A percentile compares a stretch with the other conserved stretches of the same genome.
Evolutionary conservation across 305 asterid species (phyloP).

Genomic region (Solanum hybrid): DNA sequence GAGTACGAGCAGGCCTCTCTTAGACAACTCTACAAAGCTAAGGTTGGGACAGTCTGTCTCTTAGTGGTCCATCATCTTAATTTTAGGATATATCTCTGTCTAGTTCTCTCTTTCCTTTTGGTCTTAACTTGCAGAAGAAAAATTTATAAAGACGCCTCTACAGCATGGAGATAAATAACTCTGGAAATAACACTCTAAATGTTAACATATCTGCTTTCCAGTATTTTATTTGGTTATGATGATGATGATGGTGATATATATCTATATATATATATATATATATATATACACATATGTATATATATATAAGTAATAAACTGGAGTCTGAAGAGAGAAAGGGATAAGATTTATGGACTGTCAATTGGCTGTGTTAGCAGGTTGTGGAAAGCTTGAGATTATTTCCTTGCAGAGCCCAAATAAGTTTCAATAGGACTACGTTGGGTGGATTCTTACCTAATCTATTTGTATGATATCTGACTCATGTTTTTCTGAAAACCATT

Average conservation of each 20-base stretch:
- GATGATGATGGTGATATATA: neutral
- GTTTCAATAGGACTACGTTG: neutral
- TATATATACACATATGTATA: neutral
- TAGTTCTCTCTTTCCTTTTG: conserved; percentile 5
- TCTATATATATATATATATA: neutral
- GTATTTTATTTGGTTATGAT: neutral
- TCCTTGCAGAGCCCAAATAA: neutral
- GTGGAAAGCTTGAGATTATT: neutral
- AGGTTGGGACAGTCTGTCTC: conserved; percentile 34
- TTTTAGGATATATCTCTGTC: neutral
- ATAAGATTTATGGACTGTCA: neutral
- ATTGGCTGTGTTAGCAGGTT: neutral
- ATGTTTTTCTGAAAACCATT: neutral
- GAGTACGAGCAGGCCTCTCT: conserved; percentile 97
- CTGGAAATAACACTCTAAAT: neutral
- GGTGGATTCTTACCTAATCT: neutral
- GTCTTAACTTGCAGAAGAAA: neutral
- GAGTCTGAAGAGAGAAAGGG: neutral
- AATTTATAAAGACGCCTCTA: neutral
- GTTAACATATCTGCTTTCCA: neutral
- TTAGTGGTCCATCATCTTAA: neutral
- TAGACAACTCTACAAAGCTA: conserved; percentile 76
- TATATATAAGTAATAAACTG: neutral
- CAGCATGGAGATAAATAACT: neutral
- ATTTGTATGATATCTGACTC: neutral